Evolutionary conservation across 106 monocot species (phyloP).

Genomic region (Ottelia alismoides): DNA sequence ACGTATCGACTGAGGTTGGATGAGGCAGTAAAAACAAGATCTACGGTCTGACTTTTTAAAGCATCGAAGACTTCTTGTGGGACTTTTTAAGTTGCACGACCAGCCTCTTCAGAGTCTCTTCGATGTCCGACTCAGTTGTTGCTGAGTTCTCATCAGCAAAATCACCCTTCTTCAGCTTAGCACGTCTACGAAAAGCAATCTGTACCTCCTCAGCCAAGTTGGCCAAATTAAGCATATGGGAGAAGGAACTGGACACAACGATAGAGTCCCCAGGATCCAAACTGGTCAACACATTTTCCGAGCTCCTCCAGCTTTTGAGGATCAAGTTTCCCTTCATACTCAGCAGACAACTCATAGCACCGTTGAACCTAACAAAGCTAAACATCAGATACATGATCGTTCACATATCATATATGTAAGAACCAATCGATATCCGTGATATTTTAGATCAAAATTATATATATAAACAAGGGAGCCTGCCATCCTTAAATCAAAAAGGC

Average conservation of each 20-base stretch:
- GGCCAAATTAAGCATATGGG: slow-evolving; percentile 15
- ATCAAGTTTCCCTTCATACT: slow-evolving; percentile 15
- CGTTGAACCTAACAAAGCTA: slow-evolving; percentile 19
- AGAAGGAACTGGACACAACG: slow-evolving; percentile 15
- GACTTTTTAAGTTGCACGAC: slow-evolving; percentile 12
- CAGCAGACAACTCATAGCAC: slow-evolving; percentile 18
- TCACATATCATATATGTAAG: no score
- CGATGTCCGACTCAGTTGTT: slow-evolving; percentile 15
- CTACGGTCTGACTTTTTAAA: slow-evolving; percentile 15
- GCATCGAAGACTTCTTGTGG: slow-evolving; percentile 14
- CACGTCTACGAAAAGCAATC: slow-evolving; percentile 10
- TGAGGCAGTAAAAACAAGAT: slow-evolving; percentile 15
- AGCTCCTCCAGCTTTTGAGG: slow-evolving; percentile 18
- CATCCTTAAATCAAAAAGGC: background rate
- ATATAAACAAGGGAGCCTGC: background rate
- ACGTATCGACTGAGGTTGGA: slow-evolving; percentile 14
- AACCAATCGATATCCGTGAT: no score
- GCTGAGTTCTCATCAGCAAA: slow-evolving; percentile 12
- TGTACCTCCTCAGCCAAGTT: slow-evolving; percentile 18
- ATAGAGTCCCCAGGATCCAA: slow-evolving; percentile 18
- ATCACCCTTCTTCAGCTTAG: slow-evolving; percentile 11
- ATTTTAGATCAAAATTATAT: no score
- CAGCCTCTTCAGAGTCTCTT: slow-evolving; percentile 17
- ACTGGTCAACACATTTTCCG: slow-evolving; percentile 9
- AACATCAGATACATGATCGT: no score